Percentiles rank a stretch among this genome's conserved stretches.
phyloP scores from a whole-genome alignment of 345 rosid genomes.

The Noccaea caerulescens region DNA sequence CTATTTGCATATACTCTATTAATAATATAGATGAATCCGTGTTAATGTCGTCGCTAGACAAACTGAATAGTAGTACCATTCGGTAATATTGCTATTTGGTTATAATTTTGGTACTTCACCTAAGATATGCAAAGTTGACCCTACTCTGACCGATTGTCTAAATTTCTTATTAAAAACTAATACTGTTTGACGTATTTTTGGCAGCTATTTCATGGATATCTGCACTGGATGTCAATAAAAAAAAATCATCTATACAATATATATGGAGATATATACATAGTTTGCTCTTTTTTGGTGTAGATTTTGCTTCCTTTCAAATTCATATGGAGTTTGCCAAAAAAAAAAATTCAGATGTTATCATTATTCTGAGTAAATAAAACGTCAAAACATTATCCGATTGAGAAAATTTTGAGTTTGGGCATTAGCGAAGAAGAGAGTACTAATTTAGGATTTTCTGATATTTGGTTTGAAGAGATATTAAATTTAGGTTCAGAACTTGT shows the following conservation, averaged over 20 bases:
- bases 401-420: too few species aligned
- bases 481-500: too few species aligned
- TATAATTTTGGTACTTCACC: neutral
- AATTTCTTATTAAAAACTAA: neutral
- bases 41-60: conserved; percentile 1
- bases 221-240: conserved; percentile 2
- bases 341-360: too few species aligned
- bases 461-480: too few species aligned
- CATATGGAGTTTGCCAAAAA: too few species aligned
- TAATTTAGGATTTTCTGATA: too few species aligned
- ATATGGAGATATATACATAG: too few species aligned
- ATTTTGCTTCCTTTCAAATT: too few species aligned
- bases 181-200: neutral
- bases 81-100: neutral
- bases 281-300: too few species aligned
- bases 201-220: conserved; percentile 20
- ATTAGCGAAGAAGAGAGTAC: too few species aligned
- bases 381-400: too few species aligned
- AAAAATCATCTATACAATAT: neutral
- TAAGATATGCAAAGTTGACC: conserved; percentile 28
- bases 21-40: neutral
- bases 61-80: neutral
- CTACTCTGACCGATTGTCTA: conserved; percentile 30
- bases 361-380: too few species aligned
- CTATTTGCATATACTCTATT: neutral